A percentile compares a stretch with the other conserved stretches of the same genome.
Conservation (phyloP, 208 protist species). For the Crithidia expoeki region DNA sequence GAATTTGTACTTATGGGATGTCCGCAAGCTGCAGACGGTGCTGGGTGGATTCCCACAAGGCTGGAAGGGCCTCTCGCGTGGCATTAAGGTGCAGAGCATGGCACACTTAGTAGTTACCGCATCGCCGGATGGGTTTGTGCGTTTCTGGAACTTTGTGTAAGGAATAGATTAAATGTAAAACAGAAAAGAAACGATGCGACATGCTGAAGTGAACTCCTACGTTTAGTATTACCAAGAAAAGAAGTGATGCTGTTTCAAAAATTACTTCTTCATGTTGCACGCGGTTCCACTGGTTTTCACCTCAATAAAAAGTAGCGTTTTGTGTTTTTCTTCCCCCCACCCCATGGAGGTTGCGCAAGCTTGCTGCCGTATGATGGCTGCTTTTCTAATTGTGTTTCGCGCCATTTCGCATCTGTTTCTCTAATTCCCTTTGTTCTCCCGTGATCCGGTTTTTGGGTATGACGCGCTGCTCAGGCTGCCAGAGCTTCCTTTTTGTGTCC, state of each 20-base stretch:
- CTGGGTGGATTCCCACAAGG: constrained; percentile 79
- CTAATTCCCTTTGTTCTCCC: neutral
- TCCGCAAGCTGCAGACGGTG: constrained; percentile 73
- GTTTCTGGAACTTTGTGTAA: constrained; percentile 86
- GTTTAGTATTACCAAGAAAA: too few relatives aligned
- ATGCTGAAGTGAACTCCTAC: neutral
- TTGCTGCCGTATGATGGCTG: neutral
- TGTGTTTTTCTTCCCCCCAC: neutral
- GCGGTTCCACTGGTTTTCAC: too few relatives aligned
- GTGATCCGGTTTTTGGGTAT: neutral
- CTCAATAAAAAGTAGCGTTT: neutral
- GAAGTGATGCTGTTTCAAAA: too few relatives aligned
- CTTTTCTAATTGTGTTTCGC: neutral
- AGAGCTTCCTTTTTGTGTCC: neutral
- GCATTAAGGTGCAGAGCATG: constrained; percentile 58
- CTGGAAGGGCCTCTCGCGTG: constrained; percentile 83
- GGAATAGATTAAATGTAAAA: neutral
- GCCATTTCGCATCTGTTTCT: neutral
- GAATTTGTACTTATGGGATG: constrained; percentile 86
- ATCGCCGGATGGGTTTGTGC: constrained; percentile 76
- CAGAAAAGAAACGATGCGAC: too few relatives aligned
- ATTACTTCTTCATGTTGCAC: too few relatives aligned
- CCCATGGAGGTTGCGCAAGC: too few relatives aligned
- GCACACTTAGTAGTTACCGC: constrained; percentile 69
- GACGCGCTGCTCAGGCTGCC: too few relatives aligned